Conservation (phyloP, 768 basidiomycete species). For the Leucogyrophana mollusca region DNA sequence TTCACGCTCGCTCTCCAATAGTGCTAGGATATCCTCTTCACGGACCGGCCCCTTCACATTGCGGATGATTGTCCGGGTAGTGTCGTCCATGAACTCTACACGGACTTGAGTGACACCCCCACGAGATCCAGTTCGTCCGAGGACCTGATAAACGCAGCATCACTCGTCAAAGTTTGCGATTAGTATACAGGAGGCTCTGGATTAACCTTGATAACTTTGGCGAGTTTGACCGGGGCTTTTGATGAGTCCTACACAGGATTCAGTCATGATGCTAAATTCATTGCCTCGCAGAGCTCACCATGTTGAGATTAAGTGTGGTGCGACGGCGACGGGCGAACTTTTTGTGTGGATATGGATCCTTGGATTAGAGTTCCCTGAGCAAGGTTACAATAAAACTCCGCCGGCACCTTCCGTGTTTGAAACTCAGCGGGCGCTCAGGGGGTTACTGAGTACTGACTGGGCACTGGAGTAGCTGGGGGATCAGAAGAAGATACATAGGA, state of each 20-base stretch:
- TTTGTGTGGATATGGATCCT: constrained; percentile 1
- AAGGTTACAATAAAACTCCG: constrained; percentile 8
- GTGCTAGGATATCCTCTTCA: constrained; percentile 93
- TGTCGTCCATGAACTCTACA: constrained; percentile 99
- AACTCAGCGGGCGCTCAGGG: too few relatives aligned
- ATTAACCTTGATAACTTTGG: constrained; percentile 91
- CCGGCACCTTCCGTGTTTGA: constrained; percentile 2
- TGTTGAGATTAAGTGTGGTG: constrained; percentile 1
- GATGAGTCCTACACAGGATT: constrained; percentile 63
- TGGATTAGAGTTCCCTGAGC: constrained; percentile 5
- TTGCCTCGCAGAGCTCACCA: too few relatives aligned
- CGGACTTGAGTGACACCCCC: constrained; percentile 99
- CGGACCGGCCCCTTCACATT: constrained; percentile 99
- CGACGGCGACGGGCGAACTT: constrained; percentile 5
- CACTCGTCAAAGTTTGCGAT: background rate
- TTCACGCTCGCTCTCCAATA: constrained; percentile 98
- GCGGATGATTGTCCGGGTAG: constrained; percentile 92
- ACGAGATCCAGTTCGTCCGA: constrained; percentile 97
- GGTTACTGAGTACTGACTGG: too few relatives aligned
- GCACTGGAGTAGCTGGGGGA: background rate
- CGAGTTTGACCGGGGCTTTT: constrained; percentile 94
- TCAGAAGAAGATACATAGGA: background rate
- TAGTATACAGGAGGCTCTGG: background rate
- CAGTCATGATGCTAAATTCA: too few relatives aligned
- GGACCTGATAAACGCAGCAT: constrained; percentile 57